Base-by-base conservation (phyloP, 208 protist genomes). In the Acanthamoeba lenticulata region DNA sequence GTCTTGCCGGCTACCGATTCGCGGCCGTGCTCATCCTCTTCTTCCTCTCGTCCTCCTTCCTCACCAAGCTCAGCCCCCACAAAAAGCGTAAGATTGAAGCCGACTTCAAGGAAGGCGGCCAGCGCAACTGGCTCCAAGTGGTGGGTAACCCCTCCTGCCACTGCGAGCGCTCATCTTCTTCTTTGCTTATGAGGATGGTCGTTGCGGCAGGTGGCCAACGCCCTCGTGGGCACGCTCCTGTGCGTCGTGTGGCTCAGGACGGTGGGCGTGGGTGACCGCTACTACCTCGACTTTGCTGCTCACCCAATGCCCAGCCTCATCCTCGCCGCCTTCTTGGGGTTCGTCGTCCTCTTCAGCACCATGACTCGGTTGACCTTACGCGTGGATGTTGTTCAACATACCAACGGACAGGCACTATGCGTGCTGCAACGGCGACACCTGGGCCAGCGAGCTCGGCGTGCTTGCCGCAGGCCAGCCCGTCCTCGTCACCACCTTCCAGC, bases 381-480 rank as follows among this genome's bases (percentile, higher is more conserved):
- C 42, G 21, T 90, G 40, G 40, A 6, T 49, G 27, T 6, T 27
- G n/a, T 17, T 38, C 34, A 19, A 57, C 52, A 19, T 36, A 21
- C 24, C 13, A 36, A 27, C 45, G 2, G 15, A 49, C 52, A 94
- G 95, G 9, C 91, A 95, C 65, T 96, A 95, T 90, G 93, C 94
- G 45, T 96, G 94, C 93, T 95, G 94, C 86, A 95, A 95, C 55
- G 95, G 95, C 47, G 95, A 96, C 88, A 96, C 95, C 32, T 96
- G 95, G 95, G 95, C 95, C 21, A 94, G 77, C 49, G 95, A 96
- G 52, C 45, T 96, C 1, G 95, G 95, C 15, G 94, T 96, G 24
- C 49, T 96, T 1, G 92, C 47, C 67, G 94, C 60, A 19, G 13
- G 9, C n/a, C 7, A 88, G 11, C 95, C 95, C 24, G 60, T 94